phyloP scores from a whole-genome alignment of 1,284 basidiomycete species.

The Irpex sp. region DNA sequence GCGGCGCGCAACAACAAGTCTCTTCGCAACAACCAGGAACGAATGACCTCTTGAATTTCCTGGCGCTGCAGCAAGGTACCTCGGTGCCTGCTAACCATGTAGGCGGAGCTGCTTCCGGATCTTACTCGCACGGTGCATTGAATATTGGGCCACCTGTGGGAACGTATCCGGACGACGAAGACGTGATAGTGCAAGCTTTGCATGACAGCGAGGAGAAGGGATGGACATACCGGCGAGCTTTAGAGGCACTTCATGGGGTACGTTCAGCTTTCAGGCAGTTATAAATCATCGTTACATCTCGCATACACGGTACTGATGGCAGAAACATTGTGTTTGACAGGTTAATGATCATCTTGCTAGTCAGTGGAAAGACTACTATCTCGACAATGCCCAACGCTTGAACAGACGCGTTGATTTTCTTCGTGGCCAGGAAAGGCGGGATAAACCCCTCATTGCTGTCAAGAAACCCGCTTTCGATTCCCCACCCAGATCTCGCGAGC shows the following conservation, averaged over 20 bases:
- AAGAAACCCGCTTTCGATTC: constrained; percentile 10
- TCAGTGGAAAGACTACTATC: constrained; percentile 69
- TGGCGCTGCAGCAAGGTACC: background rate
- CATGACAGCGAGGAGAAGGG: constrained; percentile 28
- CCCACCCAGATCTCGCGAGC: background rate
- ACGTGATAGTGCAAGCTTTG: constrained; percentile 42
- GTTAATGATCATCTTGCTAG: constrained; percentile 39
- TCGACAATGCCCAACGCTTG: constrained; percentile 56
- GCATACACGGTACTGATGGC: too few relatives aligned
- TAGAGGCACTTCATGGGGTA: constrained; percentile 39
- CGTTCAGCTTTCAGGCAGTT: constrained; percentile 10
- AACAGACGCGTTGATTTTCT: constrained; percentile 37
- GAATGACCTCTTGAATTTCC: background rate
- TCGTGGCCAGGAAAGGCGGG: constrained; percentile 12
- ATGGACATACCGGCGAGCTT: constrained; percentile 35
- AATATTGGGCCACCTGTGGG: constrained; percentile 51
- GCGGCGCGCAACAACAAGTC: background rate
- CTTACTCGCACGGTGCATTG: constrained; percentile 24
- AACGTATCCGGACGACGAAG: constrained; percentile 43
- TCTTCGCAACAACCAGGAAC: background rate
- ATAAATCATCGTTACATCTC: too few relatives aligned
- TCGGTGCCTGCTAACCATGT: background rate
- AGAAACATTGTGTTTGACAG: constrained; percentile 18
- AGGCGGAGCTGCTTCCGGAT: background rate
- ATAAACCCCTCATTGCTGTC: constrained; percentile 12